Percentiles rank a stretch among this genome's conserved stretches.
Conservation (phyloP, 257 asterid genomes). For the Lycium barbarum region DNA sequence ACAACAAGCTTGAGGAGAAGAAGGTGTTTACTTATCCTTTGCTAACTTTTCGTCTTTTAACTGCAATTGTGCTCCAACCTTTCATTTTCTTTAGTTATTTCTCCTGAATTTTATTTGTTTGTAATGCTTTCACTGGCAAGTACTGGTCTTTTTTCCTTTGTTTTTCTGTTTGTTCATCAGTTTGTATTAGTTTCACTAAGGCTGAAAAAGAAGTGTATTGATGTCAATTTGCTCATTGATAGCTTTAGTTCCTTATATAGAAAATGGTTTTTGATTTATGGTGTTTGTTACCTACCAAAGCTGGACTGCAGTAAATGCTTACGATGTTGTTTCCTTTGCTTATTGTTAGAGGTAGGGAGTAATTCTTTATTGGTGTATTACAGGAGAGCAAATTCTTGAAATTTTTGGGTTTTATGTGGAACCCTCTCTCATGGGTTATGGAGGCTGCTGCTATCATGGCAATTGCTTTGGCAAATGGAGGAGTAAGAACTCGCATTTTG, state of each 20-base stretch:
- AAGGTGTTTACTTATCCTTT: constrained; percentile 55
- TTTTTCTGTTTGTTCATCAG: constrained; percentile 1
- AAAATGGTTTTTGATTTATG: background rate
- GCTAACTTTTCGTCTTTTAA: background rate
- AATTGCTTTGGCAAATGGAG: constrained; percentile 98
- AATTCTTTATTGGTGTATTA: constrained; percentile 30
- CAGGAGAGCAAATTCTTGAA: constrained; percentile 93
- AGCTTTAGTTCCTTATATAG: background rate
- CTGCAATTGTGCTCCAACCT: constrained; percentile 27
- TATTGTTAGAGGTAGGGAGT: background rate
- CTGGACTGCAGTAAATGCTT: background rate
- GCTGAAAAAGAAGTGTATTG: background rate
- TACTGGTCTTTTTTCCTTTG: background rate
- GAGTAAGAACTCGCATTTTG: constrained; percentile 57
- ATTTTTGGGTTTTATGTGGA: constrained; percentile 99
- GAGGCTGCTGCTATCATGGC: constrained; percentile 99
- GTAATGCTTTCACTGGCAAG: background rate
- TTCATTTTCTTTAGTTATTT: background rate
- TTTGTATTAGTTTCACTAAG: background rate
- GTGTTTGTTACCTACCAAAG: background rate
- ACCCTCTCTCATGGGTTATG: constrained; percentile 99
- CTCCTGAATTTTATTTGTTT: background rate
- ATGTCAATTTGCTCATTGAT: constrained; percentile 1
- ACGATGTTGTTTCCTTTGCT: background rate
- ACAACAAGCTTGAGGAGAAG: constrained; percentile 98